Conservation (phyloP, 1,284 basidiomycete genomes). For the Papiliotrema terrestris region DNA sequence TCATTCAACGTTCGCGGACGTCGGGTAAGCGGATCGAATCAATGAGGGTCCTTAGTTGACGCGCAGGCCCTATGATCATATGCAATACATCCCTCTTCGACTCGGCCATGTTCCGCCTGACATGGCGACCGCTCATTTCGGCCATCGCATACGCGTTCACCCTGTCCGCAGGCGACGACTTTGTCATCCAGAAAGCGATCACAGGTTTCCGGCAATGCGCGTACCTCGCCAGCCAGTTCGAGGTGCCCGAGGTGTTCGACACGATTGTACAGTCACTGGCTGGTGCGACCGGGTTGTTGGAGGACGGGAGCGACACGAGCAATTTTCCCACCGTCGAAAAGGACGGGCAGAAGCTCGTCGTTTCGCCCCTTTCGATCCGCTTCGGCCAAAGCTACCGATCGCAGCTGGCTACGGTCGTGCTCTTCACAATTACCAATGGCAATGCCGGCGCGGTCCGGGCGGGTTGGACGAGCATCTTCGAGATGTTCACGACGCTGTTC, state of each 20-base stretch:
- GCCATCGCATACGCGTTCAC: constrained; percentile 91
- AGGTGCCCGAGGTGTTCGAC: constrained; percentile 92
- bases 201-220: constrained; percentile 95
- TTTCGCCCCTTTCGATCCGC: constrained; percentile 85
- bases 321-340: constrained; percentile 88
- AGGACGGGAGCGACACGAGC: constrained; percentile 62
- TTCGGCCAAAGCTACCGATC: constrained; percentile 96
- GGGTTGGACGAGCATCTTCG: constrained; percentile 94
- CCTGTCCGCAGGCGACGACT: constrained; percentile 86
- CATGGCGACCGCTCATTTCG: constrained; percentile 89
- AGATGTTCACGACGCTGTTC: constrained; percentile 97
- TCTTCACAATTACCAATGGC: constrained; percentile 97
- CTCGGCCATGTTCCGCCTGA: constrained; percentile 82
- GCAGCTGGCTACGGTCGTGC: constrained; percentile 91
- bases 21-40: constrained; percentile 57
- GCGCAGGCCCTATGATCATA: constrained; percentile 67
- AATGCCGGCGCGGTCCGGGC: constrained; percentile 92
- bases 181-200: constrained; percentile 90
- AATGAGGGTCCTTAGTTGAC: neutral
- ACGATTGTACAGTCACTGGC: constrained; percentile 90
- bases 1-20: constrained; percentile 75
- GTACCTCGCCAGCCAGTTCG: constrained; percentile 82
- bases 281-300: constrained; percentile 76
- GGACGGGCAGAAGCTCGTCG: constrained; percentile 83
- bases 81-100: constrained; percentile 81